Evolutionary conservation across 441 rosid species (phyloP).

Genomic region (Corymbia calophylla): DNA sequence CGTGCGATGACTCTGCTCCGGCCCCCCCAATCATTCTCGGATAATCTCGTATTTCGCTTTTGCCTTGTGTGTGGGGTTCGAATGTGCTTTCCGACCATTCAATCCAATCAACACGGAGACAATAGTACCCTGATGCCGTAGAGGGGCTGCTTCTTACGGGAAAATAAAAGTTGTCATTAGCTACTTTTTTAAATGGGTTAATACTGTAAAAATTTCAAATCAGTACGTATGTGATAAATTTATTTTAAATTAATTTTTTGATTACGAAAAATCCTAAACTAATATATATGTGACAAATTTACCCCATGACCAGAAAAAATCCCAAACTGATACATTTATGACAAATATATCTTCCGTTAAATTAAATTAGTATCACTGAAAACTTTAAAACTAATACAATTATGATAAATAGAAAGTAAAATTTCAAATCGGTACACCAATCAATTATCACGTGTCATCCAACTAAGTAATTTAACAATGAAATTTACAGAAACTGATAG

Average conservation of each 20-base stretch:
- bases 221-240: fast-evolving
- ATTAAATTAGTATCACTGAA: too few relatives aligned
- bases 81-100: background rate
- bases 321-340: fast-evolving
- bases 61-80: background rate
- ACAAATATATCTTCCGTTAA: fast-evolving
- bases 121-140: background rate
- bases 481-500: fast-evolving
- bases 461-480: fast-evolving
- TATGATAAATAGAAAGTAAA: too few relatives aligned
- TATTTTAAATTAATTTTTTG: fast-evolving
- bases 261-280: fast-evolving
- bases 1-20: background rate
- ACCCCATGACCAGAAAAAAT: fast-evolving
- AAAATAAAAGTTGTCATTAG: background rate
- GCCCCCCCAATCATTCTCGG: background rate
- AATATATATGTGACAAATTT: fast-evolving
- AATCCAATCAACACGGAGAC: background rate
- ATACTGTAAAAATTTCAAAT: fast-evolving
- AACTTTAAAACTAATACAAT: too few relatives aligned
- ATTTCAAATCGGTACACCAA: fast-evolving
- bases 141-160: background rate
- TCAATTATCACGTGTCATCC: fast-evolving
- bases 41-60: background rate
- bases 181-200: too few relatives aligned